Base-by-base conservation (phyloP, 2,329 filamentous ascomycete species). In the Colletotrichum caudatum region DNA sequence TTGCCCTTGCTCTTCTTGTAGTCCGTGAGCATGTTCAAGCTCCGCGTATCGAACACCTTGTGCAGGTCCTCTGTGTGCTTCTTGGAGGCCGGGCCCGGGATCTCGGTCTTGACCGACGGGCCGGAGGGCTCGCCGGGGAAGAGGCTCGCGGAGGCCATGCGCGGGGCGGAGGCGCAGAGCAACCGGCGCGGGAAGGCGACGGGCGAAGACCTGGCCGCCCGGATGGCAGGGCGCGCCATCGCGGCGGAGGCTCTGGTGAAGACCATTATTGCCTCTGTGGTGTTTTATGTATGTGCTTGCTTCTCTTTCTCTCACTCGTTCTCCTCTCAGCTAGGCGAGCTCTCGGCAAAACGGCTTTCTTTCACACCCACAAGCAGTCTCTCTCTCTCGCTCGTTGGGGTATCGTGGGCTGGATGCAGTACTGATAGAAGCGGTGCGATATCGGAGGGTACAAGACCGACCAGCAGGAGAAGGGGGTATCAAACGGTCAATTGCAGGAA, bases 31-130 rank as follows among this genome's bases (percentile, higher is more conserved):
- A 94, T 93, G 85, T 96, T 97, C 84, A 95, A 83, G 82, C 92
- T 94, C 73, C 94, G 88, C 6, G 93, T 95, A 81, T 97, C 94
- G 78, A 96, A 97, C 71, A 97, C 92, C 78, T 91, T 85, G 82
- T 92, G 85, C 74, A 97, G 88, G 80, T 94, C 89, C 73, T 90
- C 85, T 74, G 93, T 90, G 62, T 89, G 87, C 76, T 90, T 87
- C 84, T 90, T 87, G 81, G 91, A 90, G 84, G 91, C 88, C 48
- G 94, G 94, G 0, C 94, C 94, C 0, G 94, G 94, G 69, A 97
- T 92, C 57, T 83, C 81, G 33, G 87, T 88, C 83, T 87, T 88
- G 77, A 90, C 78, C 4, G 83, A 77, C 37, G 88, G 88, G 35
- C 78, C 84, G 37, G 83, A 80, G 54, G 88, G 88, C 82, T 90